A percentile compares a stretch with the other conserved stretches of the same genome.
These are phyloP conservation scores for Primulina eburnea DNA, from an alignment of 257 asterid genomes.

Conservation along the genomic window DNA sequence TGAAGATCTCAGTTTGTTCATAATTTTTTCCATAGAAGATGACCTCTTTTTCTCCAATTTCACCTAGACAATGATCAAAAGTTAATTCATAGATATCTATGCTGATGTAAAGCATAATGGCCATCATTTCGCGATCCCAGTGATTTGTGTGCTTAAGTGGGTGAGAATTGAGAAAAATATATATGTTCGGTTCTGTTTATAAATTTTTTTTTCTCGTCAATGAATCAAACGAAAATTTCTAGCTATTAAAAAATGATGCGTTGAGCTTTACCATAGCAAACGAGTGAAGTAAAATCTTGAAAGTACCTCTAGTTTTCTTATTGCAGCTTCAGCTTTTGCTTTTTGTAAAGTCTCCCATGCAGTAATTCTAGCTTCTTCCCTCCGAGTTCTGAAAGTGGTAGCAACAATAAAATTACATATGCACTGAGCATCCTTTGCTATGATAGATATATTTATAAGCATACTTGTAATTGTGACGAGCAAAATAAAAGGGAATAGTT, in stretches of 20 bases:
- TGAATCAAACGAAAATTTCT: no score
- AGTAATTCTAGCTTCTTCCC: constrained; percentile 65
- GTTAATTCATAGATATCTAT: no score
- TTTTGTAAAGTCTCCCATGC: constrained; percentile 85
- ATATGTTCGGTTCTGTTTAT: no score
- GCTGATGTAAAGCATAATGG: no score
- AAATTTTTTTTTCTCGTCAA: no score
- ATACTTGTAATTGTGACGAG: constrained; percentile 1
- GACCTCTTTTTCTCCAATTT: constrained; percentile 96
- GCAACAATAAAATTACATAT: constrained; percentile 12
- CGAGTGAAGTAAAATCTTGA: no score
- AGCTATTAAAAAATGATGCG: no score
- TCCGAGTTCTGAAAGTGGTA: constrained; percentile 41
- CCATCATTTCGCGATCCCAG: no score
- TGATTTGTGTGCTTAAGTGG: no score
- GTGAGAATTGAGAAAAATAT: no score
- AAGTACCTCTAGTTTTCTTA: constrained; percentile 67
- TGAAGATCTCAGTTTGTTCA: constrained; percentile 81
- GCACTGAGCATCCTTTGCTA: background rate
- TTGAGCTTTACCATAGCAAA: no score
- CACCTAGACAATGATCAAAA: constrained; percentile 46
- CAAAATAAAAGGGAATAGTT: constrained; percentile 1
- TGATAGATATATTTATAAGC: background rate
- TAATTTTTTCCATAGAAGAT: constrained; percentile 85
- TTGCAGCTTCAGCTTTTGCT: constrained; percentile 79